Evolutionary conservation across 2,329 filamentous ascomycete species (phyloP).

Genomic region (Ceratocystis diversiconidia): DNA sequence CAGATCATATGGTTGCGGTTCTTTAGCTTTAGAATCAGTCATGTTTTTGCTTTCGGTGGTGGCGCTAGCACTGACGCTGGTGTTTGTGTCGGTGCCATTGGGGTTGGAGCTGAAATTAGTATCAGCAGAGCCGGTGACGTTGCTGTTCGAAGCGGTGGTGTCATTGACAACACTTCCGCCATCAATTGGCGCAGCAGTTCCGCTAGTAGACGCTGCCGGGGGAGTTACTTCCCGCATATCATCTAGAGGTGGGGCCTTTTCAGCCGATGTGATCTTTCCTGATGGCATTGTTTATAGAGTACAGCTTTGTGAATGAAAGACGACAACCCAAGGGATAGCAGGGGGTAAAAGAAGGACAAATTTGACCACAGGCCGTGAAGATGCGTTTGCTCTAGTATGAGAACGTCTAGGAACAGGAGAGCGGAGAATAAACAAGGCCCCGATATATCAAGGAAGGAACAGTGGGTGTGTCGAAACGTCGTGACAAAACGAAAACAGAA

Average conservation of each 20-base stretch:
- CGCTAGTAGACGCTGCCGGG: not conserved
- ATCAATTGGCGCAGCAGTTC: not conserved
- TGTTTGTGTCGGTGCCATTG: not conserved
- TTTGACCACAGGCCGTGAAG: not conserved
- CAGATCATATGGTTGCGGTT: not conserved
- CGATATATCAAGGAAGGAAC: no score
- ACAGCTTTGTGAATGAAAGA: not conserved
- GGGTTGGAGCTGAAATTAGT: not conserved
- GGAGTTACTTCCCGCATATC: not conserved
- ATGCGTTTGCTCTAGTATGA: no score
- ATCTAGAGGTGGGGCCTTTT: not conserved
- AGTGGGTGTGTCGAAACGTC: no score
- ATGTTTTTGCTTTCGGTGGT: not conserved
- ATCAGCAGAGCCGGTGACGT: no score
- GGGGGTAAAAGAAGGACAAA: not conserved
- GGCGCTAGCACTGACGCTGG: not conserved
- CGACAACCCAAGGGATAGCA: not conserved
- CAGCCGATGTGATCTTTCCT: not conserved
- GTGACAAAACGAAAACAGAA: not conserved
- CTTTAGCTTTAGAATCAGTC: not conserved
- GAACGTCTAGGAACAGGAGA: no score
- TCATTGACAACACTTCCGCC: not conserved
- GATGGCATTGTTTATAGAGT: not conserved
- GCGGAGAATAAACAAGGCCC: no score
- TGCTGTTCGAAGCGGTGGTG: not conserved